A percentile compares a stretch with the other conserved stretches of the same genome.
Conservation (phyloP, 805 yeast species). For the Saccharomycopsis schoenii region DNA sequence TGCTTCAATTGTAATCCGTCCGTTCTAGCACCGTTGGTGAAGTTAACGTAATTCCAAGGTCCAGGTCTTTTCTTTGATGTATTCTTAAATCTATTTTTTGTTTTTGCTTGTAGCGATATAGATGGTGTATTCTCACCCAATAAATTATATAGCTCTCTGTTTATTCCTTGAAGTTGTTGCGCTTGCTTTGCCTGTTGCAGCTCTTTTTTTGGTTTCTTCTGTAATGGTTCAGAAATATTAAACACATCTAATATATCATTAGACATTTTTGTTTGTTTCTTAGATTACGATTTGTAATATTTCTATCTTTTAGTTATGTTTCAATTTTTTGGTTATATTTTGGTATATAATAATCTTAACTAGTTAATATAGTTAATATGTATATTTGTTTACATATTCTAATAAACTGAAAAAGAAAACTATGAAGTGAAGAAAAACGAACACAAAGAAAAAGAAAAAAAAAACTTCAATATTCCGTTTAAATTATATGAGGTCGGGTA, state of each 20-base stretch:
- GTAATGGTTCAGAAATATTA: slow-evolving; percentile 37
- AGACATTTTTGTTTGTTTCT: slow-evolving; percentile 21
- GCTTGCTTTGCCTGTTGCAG: slow-evolving; percentile 21
- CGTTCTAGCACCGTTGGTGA: slow-evolving; percentile 42
- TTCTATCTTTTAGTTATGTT: neutral
- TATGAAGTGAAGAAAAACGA: no score
- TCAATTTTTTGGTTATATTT: neutral
- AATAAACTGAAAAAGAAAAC: no score
- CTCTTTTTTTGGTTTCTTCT: slow-evolving; percentile 25
- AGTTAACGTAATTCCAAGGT: slow-evolving; percentile 71
- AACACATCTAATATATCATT: slow-evolving; percentile 72
- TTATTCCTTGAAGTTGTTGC: slow-evolving; percentile 53
- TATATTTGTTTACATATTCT: no score
- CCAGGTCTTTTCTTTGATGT: slow-evolving; percentile 45
- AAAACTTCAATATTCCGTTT: no score
- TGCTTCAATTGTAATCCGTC: slow-evolving; percentile 53
- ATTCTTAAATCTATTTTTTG: slow-evolving; percentile 8
- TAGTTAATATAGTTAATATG: no score
- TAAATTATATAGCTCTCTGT: slow-evolving; percentile 78
- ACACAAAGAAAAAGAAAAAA: no score
- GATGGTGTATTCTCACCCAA: slow-evolving; percentile 93
- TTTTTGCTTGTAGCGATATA: slow-evolving; percentile 21
- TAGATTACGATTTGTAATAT: no score
- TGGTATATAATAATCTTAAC: no score
- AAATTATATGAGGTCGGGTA: no score